Evolutionary conservation across 148 eudicot species (phyloP), one percentile per base, ranked within the genome.

Genomic region (Heliamphora exappendiculata): DNA sequence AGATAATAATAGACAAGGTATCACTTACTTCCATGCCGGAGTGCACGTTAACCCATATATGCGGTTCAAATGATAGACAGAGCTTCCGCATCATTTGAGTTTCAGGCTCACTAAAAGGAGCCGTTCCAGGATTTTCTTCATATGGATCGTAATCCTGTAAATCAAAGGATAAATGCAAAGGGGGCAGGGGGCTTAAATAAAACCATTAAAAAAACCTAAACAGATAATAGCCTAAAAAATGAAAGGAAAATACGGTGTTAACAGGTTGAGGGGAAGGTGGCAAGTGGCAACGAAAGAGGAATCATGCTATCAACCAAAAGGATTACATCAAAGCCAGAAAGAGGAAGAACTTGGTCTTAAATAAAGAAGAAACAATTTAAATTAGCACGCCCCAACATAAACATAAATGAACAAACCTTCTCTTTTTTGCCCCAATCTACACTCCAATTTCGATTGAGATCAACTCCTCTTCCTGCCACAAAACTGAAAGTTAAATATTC

Each of bases 351-450:
- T 5, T 29, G 39, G 39, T 7, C 13, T 7, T 24, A 50, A 55
- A 36, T 14, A n/a, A 62, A 6, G 19, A 29, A 31, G 8, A 47
- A 47, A 37, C 2, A 20, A 39, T 4, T 17, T 37, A 24, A 31
- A 34, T 41, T 53, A 34, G 20, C 36, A 24, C 20, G 29, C 22
- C 51, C 2, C 64, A 58, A 24, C 5, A 66, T n/a, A 16, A 62
- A 42, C 70, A 72, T 37, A 22, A 24, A 42, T 24, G 13, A 45
- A 73, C 82, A 41, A 47, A 95, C 99, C 99, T 92, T 88, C 82
- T 95, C 99, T 73, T 95, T 95, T 76, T 89, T 95, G 28, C 99
- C 99, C 99, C 99, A 95, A 76, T 95, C 99, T 63, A 95, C 97
- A 84, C 97, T 88, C 99, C 99, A 95, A 81, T 95, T 95, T 69